A percentile compares a stretch with the other conserved stretches of the same genome.
Conservation (phyloP, 257 asterid genomes). For the Verbascum thapsus region DNA sequence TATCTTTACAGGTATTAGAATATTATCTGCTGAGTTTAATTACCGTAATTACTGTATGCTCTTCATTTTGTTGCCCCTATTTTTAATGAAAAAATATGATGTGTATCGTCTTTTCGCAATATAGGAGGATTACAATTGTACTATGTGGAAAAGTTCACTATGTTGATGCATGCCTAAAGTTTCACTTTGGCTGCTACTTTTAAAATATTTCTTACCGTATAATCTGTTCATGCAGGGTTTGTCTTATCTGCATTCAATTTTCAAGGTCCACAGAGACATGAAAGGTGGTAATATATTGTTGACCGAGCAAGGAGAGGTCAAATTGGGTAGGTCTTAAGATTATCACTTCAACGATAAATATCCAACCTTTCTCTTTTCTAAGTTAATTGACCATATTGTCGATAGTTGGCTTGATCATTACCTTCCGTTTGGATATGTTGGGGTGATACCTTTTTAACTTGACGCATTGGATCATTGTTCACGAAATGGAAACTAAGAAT, state of each 20-base stretch:
- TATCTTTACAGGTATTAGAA: neutral
- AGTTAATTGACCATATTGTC: conserved; percentile 16
- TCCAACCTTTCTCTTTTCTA: no score
- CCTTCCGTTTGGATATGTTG: conserved; percentile 20
- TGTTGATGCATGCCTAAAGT: conserved; percentile 23
- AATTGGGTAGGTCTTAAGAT: conserved; percentile 74
- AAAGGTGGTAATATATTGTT: conserved; percentile 97
- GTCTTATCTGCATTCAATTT: conserved; percentile 92
- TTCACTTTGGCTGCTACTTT: conserved; percentile 25
- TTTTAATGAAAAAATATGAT: neutral
- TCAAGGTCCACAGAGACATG: conserved; percentile 98
- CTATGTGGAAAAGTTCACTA: conserved; percentile 6
- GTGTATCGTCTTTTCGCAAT: neutral
- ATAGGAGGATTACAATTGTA: conserved; percentile 8
- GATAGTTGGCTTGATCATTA: conserved; percentile 22
- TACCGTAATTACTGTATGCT: conserved; percentile 4
- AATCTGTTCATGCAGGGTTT: conserved; percentile 67
- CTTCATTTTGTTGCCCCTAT: neutral
- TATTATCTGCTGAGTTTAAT: conserved; percentile 13
- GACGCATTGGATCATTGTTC: conserved; percentile 19
- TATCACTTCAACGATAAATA: conserved; percentile 6
- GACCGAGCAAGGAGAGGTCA: conserved; percentile 98
- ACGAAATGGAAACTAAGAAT: conserved; percentile 24
- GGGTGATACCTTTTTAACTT: conserved; percentile 12
- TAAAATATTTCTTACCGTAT: conserved; percentile 28